A percentile compares a stretch with the other conserved stretches of the same genome.
These are phyloP conservation scores for Chrysanthemum makinoi DNA, from an alignment of 129 eudicot genomes.

Conservation along the genomic window DNA sequence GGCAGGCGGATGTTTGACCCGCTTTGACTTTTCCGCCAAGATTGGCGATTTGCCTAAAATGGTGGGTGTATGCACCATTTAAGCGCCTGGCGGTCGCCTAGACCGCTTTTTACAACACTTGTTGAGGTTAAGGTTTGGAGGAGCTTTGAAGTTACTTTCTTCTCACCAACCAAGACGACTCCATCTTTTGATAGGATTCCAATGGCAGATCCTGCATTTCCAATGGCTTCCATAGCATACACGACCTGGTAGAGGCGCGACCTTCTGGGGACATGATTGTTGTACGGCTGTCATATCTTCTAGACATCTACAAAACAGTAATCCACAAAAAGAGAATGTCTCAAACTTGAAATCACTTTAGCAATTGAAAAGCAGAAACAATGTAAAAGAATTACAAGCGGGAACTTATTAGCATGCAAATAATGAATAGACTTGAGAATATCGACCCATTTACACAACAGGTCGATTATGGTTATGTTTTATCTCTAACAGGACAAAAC, in stretches of 20 bases:
- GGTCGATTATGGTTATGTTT: background rate
- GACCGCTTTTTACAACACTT: too few species aligned
- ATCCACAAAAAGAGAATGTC: background rate
- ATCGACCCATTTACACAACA: background rate
- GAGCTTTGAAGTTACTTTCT: conserved; percentile 79
- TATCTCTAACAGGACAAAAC: background rate
- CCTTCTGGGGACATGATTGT: conserved; percentile 89
- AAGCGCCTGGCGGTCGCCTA: too few species aligned
- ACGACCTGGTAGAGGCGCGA: conserved; percentile 82
- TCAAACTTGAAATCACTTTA: background rate
- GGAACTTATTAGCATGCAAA: background rate
- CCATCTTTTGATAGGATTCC: conserved; percentile 72
- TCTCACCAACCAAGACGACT: conserved; percentile 68
- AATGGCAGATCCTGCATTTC: conserved; percentile 75
- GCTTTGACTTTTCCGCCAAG: too few species aligned
- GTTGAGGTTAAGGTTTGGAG: conserved; percentile 46
- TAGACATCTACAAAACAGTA: conserved; percentile 43
- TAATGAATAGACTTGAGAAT: background rate
- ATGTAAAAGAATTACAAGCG: background rate
- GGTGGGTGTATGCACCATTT: too few species aligned
- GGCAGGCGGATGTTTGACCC: too few species aligned
- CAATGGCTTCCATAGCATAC: conserved; percentile 87
- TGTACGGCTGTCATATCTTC: conserved; percentile 80
- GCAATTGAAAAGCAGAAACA: background rate
- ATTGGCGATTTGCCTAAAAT: too few species aligned